A percentile compares a stretch with the other conserved stretches of the same genome.
phyloP scores from a whole-genome alignment of 257 asterid species.

The Solanum paucissectum region DNA sequence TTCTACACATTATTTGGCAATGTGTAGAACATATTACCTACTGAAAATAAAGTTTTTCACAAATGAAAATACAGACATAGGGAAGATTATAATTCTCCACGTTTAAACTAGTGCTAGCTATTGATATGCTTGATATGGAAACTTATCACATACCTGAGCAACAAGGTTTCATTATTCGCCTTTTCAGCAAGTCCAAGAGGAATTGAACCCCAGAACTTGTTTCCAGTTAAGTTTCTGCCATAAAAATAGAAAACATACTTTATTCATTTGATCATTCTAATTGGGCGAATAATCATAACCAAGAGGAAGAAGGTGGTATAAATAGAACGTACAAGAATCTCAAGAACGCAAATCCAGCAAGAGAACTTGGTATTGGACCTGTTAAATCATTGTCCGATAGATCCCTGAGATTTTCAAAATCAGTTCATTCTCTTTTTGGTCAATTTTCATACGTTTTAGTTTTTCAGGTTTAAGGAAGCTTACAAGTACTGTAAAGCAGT shows the following conservation, averaged over 20 bases:
- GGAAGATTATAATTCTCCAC: not conserved
- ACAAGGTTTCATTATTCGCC: not conserved
- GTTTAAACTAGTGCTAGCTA: not conserved
- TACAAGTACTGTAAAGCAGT: slow-evolving; percentile 12
- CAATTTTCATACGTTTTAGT: not conserved
- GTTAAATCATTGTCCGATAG: slow-evolving; percentile 15
- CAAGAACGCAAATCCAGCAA: slow-evolving; percentile 3
- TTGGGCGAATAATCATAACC: not conserved
- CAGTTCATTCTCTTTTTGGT: not conserved
- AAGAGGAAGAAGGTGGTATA: not conserved
- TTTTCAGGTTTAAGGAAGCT: not conserved
- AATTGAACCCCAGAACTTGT: slow-evolving; percentile 21
- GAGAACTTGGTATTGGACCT: slow-evolving; percentile 19
- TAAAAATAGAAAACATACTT: not conserved
- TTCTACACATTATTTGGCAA: not conserved
- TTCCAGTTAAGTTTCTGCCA: slow-evolving; percentile 24
- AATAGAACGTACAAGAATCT: slow-evolving; percentile 13
- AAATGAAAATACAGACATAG: not conserved
- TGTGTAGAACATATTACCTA: not conserved
- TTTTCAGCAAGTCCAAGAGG: slow-evolving; percentile 21
- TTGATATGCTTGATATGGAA: not conserved
- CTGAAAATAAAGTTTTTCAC: not conserved
- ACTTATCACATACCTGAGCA: slow-evolving; percentile 17
- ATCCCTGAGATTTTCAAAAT: slow-evolving; percentile 17
- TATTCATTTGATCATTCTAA: not conserved